Percentiles rank a stretch among this genome's conserved stretches.
phyloP scores from a whole-genome alignment of 2,329 filamentous ascomycete genomes.

The Diaporthe destruens region DNA sequence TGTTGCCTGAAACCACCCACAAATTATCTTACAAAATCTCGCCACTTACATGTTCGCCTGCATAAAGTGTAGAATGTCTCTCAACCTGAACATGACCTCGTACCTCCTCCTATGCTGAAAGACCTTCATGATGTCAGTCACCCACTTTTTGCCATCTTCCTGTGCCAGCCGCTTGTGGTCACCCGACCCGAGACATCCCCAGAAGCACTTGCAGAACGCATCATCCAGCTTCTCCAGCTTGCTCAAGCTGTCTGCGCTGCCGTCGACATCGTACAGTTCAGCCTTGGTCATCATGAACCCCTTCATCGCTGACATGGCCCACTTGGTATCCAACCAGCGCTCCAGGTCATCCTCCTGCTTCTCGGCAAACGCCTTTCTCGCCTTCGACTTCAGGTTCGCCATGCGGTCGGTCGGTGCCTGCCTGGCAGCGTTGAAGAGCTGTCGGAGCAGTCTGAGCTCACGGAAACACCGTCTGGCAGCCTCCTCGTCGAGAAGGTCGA shows the following conservation, averaged over 20 bases:
- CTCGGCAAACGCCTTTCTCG: constrained; percentile 35
- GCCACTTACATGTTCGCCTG: constrained; percentile 32
- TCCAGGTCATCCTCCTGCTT: constrained; percentile 34
- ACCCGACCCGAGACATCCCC: constrained; percentile 30
- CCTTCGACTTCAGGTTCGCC: constrained; percentile 35
- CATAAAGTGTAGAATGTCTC: constrained; percentile 38
- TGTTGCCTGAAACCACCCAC: constrained; percentile 4
- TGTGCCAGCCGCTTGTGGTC: constrained; percentile 33
- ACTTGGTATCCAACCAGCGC: constrained; percentile 36
- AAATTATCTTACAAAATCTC: constrained; percentile 13
- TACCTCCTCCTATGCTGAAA: constrained; percentile 32
- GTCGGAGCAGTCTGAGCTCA: constrained; percentile 34
- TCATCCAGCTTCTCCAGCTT: constrained; percentile 36
- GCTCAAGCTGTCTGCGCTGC: constrained; percentile 18
- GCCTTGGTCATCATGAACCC: constrained; percentile 37
- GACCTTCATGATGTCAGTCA: constrained; percentile 37
- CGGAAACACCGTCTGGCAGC: constrained; percentile 37
- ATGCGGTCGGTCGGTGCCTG: constrained; percentile 29
- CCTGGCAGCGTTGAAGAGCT: constrained; percentile 34
- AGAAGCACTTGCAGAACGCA: constrained; percentile 37
- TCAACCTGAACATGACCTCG: constrained; percentile 36
- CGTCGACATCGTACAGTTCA: constrained; percentile 12
- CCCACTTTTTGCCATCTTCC: constrained; percentile 37
- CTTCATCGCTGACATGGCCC: constrained; percentile 34
- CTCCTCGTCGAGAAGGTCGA: constrained; percentile 37